phyloP scores from a whole-genome alignment of 148 eudicot species.

The Rhododendron henanense region DNA sequence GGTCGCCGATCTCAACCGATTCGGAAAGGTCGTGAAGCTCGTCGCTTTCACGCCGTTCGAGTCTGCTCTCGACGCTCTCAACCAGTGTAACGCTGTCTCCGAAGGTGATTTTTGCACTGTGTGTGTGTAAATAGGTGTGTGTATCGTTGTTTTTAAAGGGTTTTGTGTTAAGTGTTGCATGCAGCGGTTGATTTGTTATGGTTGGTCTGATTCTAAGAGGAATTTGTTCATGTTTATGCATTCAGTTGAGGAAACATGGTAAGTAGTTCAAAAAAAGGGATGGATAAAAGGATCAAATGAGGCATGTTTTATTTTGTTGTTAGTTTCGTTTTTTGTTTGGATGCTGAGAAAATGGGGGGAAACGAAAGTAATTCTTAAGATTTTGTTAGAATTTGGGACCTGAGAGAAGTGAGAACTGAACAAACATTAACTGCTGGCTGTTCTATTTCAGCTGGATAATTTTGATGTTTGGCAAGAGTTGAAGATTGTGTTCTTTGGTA shows the following conservation, averaged over 20 bases:
- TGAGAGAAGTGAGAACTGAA: background rate
- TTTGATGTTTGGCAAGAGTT: background rate
- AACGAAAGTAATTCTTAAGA: background rate
- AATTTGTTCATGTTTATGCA: background rate
- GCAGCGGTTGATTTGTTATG: background rate
- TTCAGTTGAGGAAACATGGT: background rate
- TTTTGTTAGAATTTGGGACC: background rate
- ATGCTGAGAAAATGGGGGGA: background rate
- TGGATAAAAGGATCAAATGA: background rate
- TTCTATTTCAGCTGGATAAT: background rate
- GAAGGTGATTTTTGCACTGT: constrained; percentile 46
- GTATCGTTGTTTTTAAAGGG: background rate
- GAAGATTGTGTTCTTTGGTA: background rate
- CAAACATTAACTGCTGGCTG: background rate
- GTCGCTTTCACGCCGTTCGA: constrained; percentile 72
- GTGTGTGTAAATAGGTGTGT: background rate
- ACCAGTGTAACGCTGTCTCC: constrained; percentile 80
- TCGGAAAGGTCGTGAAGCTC: constrained; percentile 82
- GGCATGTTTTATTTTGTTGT: background rate
- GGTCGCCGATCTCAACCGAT: constrained; percentile 66
- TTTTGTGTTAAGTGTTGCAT: background rate
- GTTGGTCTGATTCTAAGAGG: background rate
- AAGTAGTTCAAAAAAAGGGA: background rate
- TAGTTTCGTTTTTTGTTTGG: background rate
- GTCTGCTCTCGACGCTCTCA: constrained; percentile 84